Evolutionary conservation across 2,329 filamentous ascomycete species (phyloP), one percentile per base, ranked within the genome.

Genomic region (Ampelomyces quisqualis): DNA sequence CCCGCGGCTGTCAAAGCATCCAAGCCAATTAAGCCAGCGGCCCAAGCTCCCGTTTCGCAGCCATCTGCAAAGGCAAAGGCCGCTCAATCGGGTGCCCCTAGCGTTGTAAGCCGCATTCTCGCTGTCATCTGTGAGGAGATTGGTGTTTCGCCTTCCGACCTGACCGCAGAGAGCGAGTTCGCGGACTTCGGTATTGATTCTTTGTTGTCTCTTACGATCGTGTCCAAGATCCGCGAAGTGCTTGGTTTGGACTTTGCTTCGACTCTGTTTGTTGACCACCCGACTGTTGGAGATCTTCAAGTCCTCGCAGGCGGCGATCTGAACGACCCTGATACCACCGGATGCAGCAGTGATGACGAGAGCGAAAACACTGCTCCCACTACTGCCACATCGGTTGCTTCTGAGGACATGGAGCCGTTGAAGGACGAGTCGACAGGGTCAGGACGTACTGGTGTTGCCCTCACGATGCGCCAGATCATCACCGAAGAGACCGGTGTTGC

Each of bases 141-240:
- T 11, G 23, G 23, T n/a, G 13, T 26, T 26, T 9, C 10, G 23
- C 23, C 4, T 9, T 9, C 21, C 6, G 46, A 42, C 5, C 45
- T 45, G 3, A 20, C 15, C 9, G 49, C 33, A 38, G 28, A 42
- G 36, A 38, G 21, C 29, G 32, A 15, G 49, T 58, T 31, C 47
- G 51, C 27, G 15, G 33, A 13, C 32, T 42, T 31, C 29, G 35
- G 34, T 26, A 17, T 45, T 45, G 61, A 65, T 43, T 60, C 57
- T 19, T 39, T 65, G 2, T 26, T 59, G 15, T 44, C 41, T 3
- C 32, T 65, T 17, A 47, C 45, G 10, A 53, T 65, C 18, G 35
- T 34, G 5, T 39, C 40, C 17, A 34, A 51, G 9, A 38, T 63
- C 15, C 41, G 44, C 14, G 58, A 62, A 13, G 54, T 61, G 24